Conservation (phyloP, 169 alveolate genomes). For the Perkinsus chesapeaki region DNA sequence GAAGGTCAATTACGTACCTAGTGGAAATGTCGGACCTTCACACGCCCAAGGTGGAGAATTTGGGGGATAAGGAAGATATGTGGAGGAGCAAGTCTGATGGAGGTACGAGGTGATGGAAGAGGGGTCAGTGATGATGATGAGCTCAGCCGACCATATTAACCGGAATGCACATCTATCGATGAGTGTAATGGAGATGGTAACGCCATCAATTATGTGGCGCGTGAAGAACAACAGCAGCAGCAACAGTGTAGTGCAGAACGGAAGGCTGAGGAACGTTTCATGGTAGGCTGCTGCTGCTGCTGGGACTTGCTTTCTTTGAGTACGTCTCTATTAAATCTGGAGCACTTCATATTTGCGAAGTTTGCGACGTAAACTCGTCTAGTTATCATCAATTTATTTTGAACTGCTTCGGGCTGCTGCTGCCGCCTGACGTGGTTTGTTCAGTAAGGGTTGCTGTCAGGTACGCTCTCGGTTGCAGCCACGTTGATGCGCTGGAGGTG, state of each 20-base stretch:
- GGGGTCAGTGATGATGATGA: not conserved
- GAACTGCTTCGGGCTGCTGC: too few species aligned
- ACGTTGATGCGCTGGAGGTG: not conserved
- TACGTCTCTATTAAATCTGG: too few species aligned
- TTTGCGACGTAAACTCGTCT: too few species aligned
- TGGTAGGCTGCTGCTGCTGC: too few species aligned
- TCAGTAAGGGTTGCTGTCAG: too few species aligned
- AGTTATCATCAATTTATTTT: too few species aligned
- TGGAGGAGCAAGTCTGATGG: not conserved
- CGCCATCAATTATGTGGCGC: not conserved
- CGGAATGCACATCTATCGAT: not conserved
- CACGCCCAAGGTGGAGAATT: not conserved
- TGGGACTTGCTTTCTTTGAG: too few species aligned
- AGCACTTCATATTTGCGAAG: too few species aligned
- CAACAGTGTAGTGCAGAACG: not conserved
- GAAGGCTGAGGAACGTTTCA: not conserved
- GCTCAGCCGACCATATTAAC: not conserved
- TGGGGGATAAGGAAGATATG: not conserved
- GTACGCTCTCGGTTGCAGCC: not conserved
- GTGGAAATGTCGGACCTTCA: not conserved
- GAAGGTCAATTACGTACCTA: not conserved
- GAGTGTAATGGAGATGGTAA: not conserved
- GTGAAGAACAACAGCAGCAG: not conserved
- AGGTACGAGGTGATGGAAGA: not conserved
- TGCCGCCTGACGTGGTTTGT: not conserved